These are phyloP conservation scores for Russula compacta DNA, from an alignment of 768 basidiomycete genomes.

Conservation along the genomic window DNA sequence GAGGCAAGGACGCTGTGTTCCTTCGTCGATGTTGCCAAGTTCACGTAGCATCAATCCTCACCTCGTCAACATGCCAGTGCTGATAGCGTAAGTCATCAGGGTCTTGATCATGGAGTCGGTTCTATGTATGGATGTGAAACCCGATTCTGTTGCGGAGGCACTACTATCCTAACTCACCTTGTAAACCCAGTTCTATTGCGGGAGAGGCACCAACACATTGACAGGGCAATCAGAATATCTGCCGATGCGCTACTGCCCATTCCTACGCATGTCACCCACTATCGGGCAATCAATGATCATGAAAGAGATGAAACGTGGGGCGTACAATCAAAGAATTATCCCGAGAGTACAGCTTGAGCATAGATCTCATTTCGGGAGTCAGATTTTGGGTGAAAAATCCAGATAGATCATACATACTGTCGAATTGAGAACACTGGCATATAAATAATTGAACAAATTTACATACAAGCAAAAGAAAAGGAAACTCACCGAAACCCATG, in stretches of 20 bases:
- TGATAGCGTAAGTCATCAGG: slow-evolving; percentile 24
- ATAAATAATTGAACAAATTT: background rate
- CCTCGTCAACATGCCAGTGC: slow-evolving; percentile 23
- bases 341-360: slow-evolving; percentile 28
- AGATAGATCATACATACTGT: slow-evolving; percentile 29
- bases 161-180: slow-evolving; percentile 25
- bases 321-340: slow-evolving; percentile 28
- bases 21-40: background rate
- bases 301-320: background rate
- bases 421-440: slow-evolving; percentile 38
- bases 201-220: slow-evolving; percentile 42
- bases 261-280: slow-evolving; percentile 44
- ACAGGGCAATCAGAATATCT: slow-evolving; percentile 40
- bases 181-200: slow-evolving; percentile 38
- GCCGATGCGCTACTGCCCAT: slow-evolving; percentile 39
- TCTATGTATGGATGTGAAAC: slow-evolving; percentile 10
- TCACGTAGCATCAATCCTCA: background rate
- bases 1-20: slow-evolving; percentile 19
- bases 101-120: slow-evolving; percentile 24
- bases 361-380: slow-evolving; percentile 20
- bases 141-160: background rate
- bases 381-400: background rate
- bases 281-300: background rate
- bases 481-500: slow-evolving; percentile 22
- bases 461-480: background rate